These are phyloP conservation scores for Rhododendron simsii DNA, from an alignment of 148 eudicot genomes.

Conservation along the genomic window DNA sequence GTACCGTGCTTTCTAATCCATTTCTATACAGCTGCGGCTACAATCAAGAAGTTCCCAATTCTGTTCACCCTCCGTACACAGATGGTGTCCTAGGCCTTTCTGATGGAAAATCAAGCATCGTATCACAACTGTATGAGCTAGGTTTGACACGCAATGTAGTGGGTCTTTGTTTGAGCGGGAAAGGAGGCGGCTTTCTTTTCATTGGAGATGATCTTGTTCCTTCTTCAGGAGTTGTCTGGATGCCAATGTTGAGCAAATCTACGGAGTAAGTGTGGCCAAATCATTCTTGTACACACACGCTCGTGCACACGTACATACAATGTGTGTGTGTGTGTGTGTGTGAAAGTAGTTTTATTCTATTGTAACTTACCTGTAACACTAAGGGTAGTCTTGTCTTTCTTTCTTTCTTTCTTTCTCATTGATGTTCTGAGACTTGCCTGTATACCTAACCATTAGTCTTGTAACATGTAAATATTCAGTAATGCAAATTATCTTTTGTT, in stretches of 20 bases:
- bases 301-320: neutral
- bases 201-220: conserved; percentile 74
- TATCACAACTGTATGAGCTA: conserved; percentile 50
- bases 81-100: conserved; percentile 93
- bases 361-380: neutral
- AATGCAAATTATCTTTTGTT: neutral
- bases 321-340: neutral
- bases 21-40: conserved; percentile 70
- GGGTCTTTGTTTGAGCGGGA: conserved; percentile 76
- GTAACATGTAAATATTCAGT: neutral
- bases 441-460: neutral
- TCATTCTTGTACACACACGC: neutral
- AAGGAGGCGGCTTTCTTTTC: conserved; percentile 84
- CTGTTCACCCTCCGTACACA: conserved; percentile 51
- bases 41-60: conserved; percentile 58
- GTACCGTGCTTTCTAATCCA: conserved; percentile 6
- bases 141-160: conserved; percentile 58
- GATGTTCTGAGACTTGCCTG: neutral
- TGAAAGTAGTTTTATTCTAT: neutral
- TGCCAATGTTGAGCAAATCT: conserved; percentile 39
- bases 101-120: conserved; percentile 57
- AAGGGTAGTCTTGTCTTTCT: neutral
- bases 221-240: conserved; percentile 59
- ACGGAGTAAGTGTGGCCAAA: conserved; percentile 41
- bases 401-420: neutral